Percentiles rank a stretch among this genome's conserved stretches.
phyloP scores from a whole-genome alignment of 2,329 filamentous ascomycete genomes.

The Torrubiella hemipterigena region DNA sequence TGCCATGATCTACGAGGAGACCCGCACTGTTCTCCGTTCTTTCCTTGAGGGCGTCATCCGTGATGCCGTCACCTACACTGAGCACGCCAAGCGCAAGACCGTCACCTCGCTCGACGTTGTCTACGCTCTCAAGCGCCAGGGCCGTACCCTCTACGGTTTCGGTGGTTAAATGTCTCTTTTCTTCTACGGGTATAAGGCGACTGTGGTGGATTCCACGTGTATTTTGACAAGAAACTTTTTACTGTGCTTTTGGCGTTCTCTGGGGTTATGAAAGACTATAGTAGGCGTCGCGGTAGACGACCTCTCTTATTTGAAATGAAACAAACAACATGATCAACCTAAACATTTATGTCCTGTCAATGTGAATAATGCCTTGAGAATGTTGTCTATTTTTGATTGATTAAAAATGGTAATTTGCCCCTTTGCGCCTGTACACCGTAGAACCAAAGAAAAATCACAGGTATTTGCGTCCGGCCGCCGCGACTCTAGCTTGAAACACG shows the following conservation, averaged over 20 bases:
- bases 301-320: slow-evolving; percentile 7
- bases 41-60: slow-evolving; percentile 69
- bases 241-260: slow-evolving; percentile 18
- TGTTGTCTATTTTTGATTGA: too few species aligned
- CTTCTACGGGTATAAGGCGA: slow-evolving; percentile 10
- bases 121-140: slow-evolving; percentile 57
- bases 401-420: too few species aligned
- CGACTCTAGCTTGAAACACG: slow-evolving; percentile 71
- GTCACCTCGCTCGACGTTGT: slow-evolving; percentile 60
- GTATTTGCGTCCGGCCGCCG: slow-evolving; percentile 86
- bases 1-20: slow-evolving; percentile 80
- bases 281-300: slow-evolving; percentile 22
- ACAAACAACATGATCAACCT: not conserved
- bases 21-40: slow-evolving; percentile 64
- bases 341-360: not conserved
- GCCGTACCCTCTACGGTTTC: slow-evolving; percentile 77
- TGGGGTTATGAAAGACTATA: slow-evolving; percentile 17
- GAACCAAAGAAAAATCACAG: too few species aligned
- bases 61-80: slow-evolving; percentile 67
- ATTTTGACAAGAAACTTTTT: slow-evolving; percentile 5
- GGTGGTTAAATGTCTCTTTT: slow-evolving; percentile 52
- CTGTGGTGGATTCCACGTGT: slow-evolving; percentile 8
- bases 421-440: too few species aligned
- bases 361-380: too few species aligned
- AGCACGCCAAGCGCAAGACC: slow-evolving; percentile 73